Evolutionary conservation across 495 filamentous ascomycete genomes (phyloP).

Genomic region (Amniculicola lignicola): DNA sequence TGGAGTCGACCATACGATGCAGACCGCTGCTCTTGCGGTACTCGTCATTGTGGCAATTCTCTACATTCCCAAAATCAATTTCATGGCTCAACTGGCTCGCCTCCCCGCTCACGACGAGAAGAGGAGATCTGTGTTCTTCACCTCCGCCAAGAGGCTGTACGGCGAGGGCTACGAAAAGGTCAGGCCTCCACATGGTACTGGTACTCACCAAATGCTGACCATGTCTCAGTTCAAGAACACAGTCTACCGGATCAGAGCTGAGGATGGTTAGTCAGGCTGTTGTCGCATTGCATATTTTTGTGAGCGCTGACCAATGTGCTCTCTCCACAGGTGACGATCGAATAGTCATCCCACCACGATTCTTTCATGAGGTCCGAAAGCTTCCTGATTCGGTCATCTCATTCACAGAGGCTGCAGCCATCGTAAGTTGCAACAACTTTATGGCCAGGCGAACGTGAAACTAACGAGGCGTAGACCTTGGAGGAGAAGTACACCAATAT

Average conservation of each 20-base stretch:
- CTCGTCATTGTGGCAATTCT: conserved; percentile 14
- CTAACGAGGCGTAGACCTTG: conserved; percentile 10
- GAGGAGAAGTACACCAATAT: conserved; percentile 28
- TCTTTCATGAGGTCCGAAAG: conserved; percentile 20
- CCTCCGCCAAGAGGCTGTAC: conserved; percentile 23
- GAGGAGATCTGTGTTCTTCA: background rate
- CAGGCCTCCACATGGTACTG: background rate
- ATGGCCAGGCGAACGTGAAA: background rate
- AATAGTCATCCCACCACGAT: conserved; percentile 14
- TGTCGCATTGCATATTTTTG: background rate
- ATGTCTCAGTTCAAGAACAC: conserved; percentile 14
- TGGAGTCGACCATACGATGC: conserved; percentile 12
- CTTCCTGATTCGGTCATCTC: conserved; percentile 23
- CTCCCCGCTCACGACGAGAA: conserved; percentile 14
- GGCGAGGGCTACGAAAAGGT: conserved; percentile 18
- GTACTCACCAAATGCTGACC: background rate
- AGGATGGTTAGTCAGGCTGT: conserved; percentile 6
- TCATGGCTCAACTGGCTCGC: conserved; percentile 12
- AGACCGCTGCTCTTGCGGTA: conserved; percentile 8
- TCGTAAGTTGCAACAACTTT: background rate
- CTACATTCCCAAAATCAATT: conserved; percentile 8
- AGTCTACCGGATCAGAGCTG: conserved; percentile 10
- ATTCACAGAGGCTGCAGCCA: conserved; percentile 2
- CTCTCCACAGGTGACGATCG: background rate
- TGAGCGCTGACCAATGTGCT: background rate